Percentiles rank a stretch among this genome's conserved stretches.
Evolutionary conservation across 1,284 basidiomycete genomes (phyloP).

Genomic region (Pterula multifida): DNA sequence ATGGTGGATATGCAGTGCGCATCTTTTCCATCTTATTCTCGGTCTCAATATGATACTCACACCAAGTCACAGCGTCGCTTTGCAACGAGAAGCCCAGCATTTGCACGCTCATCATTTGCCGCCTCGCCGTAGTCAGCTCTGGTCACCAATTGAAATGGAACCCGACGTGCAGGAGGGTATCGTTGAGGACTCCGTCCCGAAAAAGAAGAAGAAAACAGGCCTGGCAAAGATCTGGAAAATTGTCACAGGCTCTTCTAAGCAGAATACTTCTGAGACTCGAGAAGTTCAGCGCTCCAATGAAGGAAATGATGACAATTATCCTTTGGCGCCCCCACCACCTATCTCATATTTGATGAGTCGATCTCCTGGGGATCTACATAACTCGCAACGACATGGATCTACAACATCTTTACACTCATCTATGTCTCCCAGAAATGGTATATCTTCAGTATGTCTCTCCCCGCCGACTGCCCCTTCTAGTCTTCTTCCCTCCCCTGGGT

Average conservation of each 20-base stretch:
- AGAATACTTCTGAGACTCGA: slow-evolving; percentile 17
- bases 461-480: slow-evolving; percentile 64
- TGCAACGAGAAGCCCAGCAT: slow-evolving; percentile 51
- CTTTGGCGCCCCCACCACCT: slow-evolving; percentile 79
- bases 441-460: slow-evolving; percentile 45
- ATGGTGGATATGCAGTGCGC: slow-evolving; percentile 94
- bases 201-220: slow-evolving; percentile 68
- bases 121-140: slow-evolving; percentile 42
- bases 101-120: slow-evolving; percentile 30
- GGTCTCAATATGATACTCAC: no score
- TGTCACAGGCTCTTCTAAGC: slow-evolving; percentile 50
- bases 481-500: slow-evolving; percentile 58
- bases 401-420: slow-evolving; percentile 54
- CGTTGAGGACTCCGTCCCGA: slow-evolving; percentile 19
- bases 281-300: slow-evolving; percentile 28
- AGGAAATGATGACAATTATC: slow-evolving; percentile 50
- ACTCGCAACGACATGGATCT: slow-evolving; percentile 44
- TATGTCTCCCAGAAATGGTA: slow-evolving; percentile 38
- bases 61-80: slow-evolving; percentile 41
- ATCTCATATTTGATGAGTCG: slow-evolving; percentile 33
- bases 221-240: slow-evolving; percentile 77
- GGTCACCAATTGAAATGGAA: slow-evolving; percentile 31
- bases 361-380: slow-evolving; percentile 54
- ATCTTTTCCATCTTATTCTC: slow-evolving; percentile 7
- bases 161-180: slow-evolving; percentile 11